phyloP scores from a whole-genome alignment of 2,329 filamentous ascomycete species.

The Byssoonygena ceratinophila region DNA sequence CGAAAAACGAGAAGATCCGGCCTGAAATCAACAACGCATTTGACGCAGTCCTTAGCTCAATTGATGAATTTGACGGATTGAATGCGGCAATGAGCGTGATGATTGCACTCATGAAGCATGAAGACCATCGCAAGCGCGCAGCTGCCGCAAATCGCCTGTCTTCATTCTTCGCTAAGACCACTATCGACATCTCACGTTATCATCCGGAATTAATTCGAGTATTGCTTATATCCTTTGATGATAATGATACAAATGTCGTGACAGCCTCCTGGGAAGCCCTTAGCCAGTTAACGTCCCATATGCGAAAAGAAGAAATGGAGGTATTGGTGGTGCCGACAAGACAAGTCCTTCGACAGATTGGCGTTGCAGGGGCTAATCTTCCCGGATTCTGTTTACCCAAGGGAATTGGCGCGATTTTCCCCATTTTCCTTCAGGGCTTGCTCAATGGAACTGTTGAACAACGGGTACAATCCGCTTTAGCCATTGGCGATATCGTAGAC shows the following conservation, averaged over 20 bases:
- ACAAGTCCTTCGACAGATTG: conserved; percentile 76
- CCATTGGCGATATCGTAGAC: conserved; percentile 92
- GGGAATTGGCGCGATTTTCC: conserved; percentile 90
- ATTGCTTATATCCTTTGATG: conserved; percentile 83
- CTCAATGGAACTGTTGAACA: conserved; percentile 95
- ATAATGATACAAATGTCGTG: conserved; percentile 70
- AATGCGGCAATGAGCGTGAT: conserved; percentile 95
- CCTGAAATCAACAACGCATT: conserved; percentile 69
- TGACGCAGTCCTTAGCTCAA: conserved; percentile 78
- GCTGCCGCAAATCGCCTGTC: conserved; percentile 68
- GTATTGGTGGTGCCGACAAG: conserved; percentile 75
- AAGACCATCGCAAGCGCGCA: conserved; percentile 76
- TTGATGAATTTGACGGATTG: conserved; percentile 91
- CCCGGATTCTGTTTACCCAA: conserved; percentile 85
- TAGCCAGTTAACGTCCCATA: conserved; percentile 72
- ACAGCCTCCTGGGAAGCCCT: conserved; percentile 84
- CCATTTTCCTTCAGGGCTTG: conserved; percentile 93
- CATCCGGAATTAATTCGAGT: conserved; percentile 90
- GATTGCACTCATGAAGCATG: conserved; percentile 75
- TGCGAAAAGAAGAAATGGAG: conserved; percentile 98
- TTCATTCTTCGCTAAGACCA: conserved; percentile 70
- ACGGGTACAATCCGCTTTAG: conserved; percentile 79
- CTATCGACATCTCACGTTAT: conserved; percentile 88
- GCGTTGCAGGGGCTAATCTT: conserved; percentile 72
- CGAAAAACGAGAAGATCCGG: conserved; percentile 62